These are phyloP conservation scores for Pythium scleroteichum DNA, from an alignment of 352 stramenopile species.

Conservation along the genomic window DNA sequence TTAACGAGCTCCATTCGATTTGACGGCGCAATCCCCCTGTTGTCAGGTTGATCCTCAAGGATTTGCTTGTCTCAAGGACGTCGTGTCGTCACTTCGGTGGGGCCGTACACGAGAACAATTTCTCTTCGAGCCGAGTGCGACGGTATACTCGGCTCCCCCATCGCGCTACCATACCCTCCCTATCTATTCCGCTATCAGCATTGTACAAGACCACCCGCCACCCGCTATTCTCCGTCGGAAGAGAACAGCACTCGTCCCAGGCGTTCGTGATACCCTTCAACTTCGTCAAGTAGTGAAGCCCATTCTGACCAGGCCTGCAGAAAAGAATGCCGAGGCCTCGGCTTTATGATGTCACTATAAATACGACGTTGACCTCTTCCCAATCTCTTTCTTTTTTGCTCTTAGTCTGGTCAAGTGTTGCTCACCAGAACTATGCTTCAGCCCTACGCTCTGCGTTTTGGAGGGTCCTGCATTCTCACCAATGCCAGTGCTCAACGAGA, in stretches of 20 bases:
- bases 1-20: no score
- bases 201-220: constrained; percentile 1
- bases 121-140: neutral
- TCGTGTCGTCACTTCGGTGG: neutral
- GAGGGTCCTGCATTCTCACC: neutral
- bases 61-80: neutral
- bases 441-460: neutral
- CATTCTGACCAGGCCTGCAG: constrained; percentile 21
- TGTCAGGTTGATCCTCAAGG: neutral
- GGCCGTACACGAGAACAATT: neutral
- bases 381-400: constrained; percentile 1
- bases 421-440: neutral
- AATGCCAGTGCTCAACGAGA: neutral
- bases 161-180: neutral
- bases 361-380: constrained; percentile 13
- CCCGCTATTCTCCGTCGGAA: constrained; percentile 22
- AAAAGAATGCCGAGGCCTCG: constrained; percentile 20
- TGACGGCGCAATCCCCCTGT: neutral
- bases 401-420: no score
- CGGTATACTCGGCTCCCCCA: neutral
- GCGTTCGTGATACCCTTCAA: constrained; percentile 1
- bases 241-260: constrained; percentile 9
- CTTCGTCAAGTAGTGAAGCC: constrained; percentile 2
- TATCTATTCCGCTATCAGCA: neutral
- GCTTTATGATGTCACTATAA: constrained; percentile 16